These are phyloP conservation scores for Xanthoceras sorbifolium DNA, from an alignment of 345 rosid genomes.

Conservation along the genomic window DNA sequence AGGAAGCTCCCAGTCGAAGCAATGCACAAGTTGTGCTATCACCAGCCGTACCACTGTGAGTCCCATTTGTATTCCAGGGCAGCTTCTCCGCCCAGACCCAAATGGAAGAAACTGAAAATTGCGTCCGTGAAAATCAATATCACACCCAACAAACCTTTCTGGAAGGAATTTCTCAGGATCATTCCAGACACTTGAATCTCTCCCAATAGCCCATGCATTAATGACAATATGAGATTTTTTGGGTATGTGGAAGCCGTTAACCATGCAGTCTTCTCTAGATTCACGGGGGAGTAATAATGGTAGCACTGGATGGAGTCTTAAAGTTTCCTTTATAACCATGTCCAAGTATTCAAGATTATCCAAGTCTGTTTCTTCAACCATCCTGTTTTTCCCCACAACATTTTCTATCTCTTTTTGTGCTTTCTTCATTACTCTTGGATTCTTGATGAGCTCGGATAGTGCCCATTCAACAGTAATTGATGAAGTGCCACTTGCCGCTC, in stretches of 20 bases:
- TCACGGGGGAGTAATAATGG: slow-evolving; percentile 24
- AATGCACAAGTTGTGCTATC: slow-evolving; percentile 26
- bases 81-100: slow-evolving; percentile 26
- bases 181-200: slow-evolving; percentile 24
- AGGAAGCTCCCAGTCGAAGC: slow-evolving; percentile 34
- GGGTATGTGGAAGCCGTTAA: slow-evolving; percentile 21
- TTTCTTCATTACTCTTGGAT: no score
- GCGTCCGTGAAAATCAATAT: slow-evolving; percentile 14
- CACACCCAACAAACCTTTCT: slow-evolving; percentile 19
- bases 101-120: slow-evolving; percentile 30
- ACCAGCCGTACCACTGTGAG: slow-evolving; percentile 9
- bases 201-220: slow-evolving; percentile 23
- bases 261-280: no score
- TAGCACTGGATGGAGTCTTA: slow-evolving; percentile 29
- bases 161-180: slow-evolving; percentile 26
- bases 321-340: slow-evolving; percentile 30
- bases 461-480: slow-evolving; percentile 15
- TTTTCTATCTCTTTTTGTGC: no score
- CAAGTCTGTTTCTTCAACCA: no score
- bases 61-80: no score
- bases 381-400: no score
- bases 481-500: slow-evolving; percentile 28
- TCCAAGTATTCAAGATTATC: no score
- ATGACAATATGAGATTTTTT: slow-evolving; percentile 14
- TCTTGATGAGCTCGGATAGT: no score